Evolutionary conservation across 495 filamentous ascomycete genomes (phyloP).

Genomic region (Penicillium soppii): DNA sequence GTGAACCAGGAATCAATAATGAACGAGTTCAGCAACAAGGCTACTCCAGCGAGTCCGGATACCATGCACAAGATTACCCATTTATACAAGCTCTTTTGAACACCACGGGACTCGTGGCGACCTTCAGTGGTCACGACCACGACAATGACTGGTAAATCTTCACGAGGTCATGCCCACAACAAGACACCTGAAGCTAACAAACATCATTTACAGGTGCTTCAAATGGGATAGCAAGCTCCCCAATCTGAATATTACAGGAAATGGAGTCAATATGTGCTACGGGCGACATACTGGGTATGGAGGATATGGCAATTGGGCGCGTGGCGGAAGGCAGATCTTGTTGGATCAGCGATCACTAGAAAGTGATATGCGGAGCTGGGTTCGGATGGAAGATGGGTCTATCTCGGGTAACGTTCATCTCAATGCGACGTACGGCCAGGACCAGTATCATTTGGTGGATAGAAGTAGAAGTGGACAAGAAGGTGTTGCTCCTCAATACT

Average conservation of each 20-base stretch:
- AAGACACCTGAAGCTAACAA: not conserved
- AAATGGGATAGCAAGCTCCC: constrained; percentile 27
- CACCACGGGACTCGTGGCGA: constrained; percentile 53
- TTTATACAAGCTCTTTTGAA: constrained; percentile 61
- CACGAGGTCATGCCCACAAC: not conserved
- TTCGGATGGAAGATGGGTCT: constrained; percentile 18
- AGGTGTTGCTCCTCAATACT: not conserved
- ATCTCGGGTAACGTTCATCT: constrained; percentile 16
- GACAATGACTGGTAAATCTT: constrained; percentile 53
- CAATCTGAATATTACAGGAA: constrained; percentile 31
- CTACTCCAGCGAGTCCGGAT: constrained; percentile 16
- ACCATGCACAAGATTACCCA: constrained; percentile 52
- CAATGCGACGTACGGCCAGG: constrained; percentile 20
- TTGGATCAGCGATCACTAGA: constrained; percentile 5
- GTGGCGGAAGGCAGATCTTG: constrained; percentile 44
- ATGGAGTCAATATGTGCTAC: constrained; percentile 57
- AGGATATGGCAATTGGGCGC: constrained; percentile 64
- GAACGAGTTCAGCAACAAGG: constrained; percentile 58
- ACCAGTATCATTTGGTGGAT: constrained; percentile 6
- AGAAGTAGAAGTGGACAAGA: not conserved
- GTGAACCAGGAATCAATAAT: constrained; percentile 64
- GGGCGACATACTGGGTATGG: constrained; percentile 67
- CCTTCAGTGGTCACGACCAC: constrained; percentile 69
- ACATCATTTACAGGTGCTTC: constrained; percentile 27
- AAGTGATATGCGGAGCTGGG: constrained; percentile 12